Evolutionary conservation across 2,329 filamentous ascomycete genomes (phyloP), one percentile per base, ranked within the genome.

Genomic region (Orbilia quercus): DNA sequence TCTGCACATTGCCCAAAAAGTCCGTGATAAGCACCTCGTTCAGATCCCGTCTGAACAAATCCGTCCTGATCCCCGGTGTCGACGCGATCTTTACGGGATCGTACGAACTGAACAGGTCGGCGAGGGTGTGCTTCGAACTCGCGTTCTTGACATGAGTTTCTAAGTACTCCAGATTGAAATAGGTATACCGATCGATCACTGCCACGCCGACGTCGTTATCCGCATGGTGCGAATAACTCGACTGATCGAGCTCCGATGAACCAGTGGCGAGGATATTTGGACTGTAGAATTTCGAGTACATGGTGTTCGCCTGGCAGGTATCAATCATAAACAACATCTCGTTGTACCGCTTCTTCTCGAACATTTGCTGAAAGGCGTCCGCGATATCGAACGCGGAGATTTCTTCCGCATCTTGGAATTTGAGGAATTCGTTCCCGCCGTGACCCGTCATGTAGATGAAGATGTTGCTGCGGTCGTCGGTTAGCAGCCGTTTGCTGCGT

Each of bases 261-360:
- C 95, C 95, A 0, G 96, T 99, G 0, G 95, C 95, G 78, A 99
- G 92, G 78, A 99, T 97, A 79, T 98, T 98, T 51, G 94, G 94
- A 3, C 92, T 96, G 84, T 99, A 99, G 79, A 99, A 91, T 78
- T 96, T 94, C 80, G 89, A 94, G 83, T 96, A 99, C 92, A 99
- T 97, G 31, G 95, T 99, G 81, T 99, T 99, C 63, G 95, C 95
- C 83, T 99, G 95, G 83, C 95, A 99, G 0, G 95, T 99, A 81
- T 99, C 95, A 82, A 99, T 99, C 95, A 99, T 99, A 84, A 99
- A 99, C 67, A 99, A 87, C 77, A 99, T 89, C 82, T 99, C 95
- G 80, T 98, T 91, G 82, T 98, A 99, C 84, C 95, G 89, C 84
- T 96, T 96, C 88, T 99, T 99, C 85, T 99, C 95, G 91, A 93